Percentiles rank a stretch among this genome's conserved stretches.
phyloP scores from a whole-genome alignment of 768 basidiomycete species.

The Tephrocybe rancida region DNA sequence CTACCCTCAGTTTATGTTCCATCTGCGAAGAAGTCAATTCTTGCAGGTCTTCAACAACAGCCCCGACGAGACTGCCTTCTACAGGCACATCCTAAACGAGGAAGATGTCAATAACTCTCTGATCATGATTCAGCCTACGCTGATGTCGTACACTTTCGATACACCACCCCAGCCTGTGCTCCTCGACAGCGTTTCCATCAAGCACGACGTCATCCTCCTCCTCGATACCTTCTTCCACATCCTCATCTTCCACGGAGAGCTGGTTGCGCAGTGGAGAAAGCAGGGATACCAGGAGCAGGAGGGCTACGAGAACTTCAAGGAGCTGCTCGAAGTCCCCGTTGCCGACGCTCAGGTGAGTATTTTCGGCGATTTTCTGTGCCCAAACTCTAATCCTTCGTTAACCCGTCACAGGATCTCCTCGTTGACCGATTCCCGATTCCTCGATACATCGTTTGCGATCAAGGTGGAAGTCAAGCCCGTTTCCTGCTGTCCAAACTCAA shows the following conservation, averaged over 20 bases:
- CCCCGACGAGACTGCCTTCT: conserved; percentile 99
- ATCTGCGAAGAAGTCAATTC: conserved; percentile 95
- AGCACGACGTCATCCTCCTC: conserved; percentile 93
- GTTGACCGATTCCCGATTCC: conserved; percentile 97
- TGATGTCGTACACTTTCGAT: conserved; percentile 98
- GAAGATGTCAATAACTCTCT: conserved; percentile 99
- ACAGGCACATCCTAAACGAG: conserved; percentile 95
- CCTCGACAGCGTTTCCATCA: conserved; percentile 96
- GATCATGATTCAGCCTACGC: conserved; percentile 99
- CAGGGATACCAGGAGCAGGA: conserved; percentile 98
- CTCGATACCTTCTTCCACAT: conserved; percentile 99
- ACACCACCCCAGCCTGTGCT: conserved; percentile 90
- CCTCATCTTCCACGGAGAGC: conserved; percentile 98
- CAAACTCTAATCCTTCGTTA: not conserved
- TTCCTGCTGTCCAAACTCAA: conserved; percentile 96
- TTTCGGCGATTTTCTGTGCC: not conserved
- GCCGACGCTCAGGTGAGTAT: conserved; percentile 80
- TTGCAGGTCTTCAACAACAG: conserved; percentile 99
- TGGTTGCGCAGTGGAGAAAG: conserved; percentile 96
- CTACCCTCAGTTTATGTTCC: conserved; percentile 99
- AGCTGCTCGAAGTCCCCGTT: conserved; percentile 84
- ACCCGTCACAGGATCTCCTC: conserved; percentile 72
- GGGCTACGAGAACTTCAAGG: conserved; percentile 98
- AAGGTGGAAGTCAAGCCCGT: conserved; percentile 97
- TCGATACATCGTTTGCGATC: conserved; percentile 96